Evolutionary conservation across 495 filamentous ascomycete species (phyloP), one percentile per base, ranked within the genome.

Genomic region (Daldinia loculata): DNA sequence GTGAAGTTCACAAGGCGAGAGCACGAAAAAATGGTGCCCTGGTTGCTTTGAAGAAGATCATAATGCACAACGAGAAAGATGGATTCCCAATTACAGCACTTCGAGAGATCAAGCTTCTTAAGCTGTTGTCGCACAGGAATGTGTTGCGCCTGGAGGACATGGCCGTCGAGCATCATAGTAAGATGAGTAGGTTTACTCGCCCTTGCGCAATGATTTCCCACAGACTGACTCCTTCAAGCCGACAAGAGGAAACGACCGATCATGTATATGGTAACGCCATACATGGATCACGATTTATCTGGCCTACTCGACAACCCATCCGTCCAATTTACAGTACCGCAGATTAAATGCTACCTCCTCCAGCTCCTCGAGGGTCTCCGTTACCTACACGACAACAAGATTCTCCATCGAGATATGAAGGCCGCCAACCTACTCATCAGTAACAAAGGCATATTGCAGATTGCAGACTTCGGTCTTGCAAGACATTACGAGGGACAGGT

Each of bases 181-280:
- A 85, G 70, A 91, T 87, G 80, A 87, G 89, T 87, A 74, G 75
- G 83, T 80, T 27, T 32, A 56, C 14, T 60, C 43, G 3, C 7
- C 32, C 45, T 30, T 11, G 3, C 8, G 34, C 26, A 26, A 19
- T 51, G 24, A 4, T 22, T 39, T 64, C 17, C 29, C 15, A 32
- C 8, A 57, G 2, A 56, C 57, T 75, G 62, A 69, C 78, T 41
- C 32, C 39, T 30, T 22, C 14, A 69, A 88, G 87, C 83, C 55
- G 92, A 94, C 77, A 93, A 92, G 71, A 87, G 89, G 55, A 95
- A 94, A 79, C 89, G 91, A 64, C 90, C 92, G 0, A 92, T 93
- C 77, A 92, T 98, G 85, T 98, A 97, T 77, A 99, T 99, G 95
- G 95, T 98, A 57, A 97, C 90, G 26, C 95, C 94, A 34, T 99